Percentiles rank a stretch among this genome's conserved stretches.
phyloP scores from a whole-genome alignment of 805 yeast genomes.

The Debaryomyces prosopidis region DNA sequence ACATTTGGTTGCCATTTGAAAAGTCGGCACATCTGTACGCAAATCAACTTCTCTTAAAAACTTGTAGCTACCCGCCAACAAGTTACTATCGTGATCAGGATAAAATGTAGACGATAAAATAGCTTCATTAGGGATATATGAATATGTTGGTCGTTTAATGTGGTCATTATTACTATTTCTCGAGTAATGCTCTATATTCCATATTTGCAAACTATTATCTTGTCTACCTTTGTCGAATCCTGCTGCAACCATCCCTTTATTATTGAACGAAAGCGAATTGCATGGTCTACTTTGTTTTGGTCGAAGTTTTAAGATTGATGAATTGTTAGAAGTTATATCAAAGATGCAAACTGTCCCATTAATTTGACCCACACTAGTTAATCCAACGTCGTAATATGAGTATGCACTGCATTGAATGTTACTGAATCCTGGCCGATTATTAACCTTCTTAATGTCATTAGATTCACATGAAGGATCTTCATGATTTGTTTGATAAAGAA shows the following conservation, averaged over 20 bases:
- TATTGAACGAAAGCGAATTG: slow-evolving; percentile 70
- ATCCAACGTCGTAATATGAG: slow-evolving; percentile 54
- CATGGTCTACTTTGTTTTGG: slow-evolving; percentile 75
- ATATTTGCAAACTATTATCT: slow-evolving; percentile 73
- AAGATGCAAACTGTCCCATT: slow-evolving; percentile 67
- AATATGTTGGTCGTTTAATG: slow-evolving; percentile 51
- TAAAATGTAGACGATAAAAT: slow-evolving; percentile 68
- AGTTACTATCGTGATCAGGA: slow-evolving; percentile 51
- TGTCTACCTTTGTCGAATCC: slow-evolving; percentile 79
- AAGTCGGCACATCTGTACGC: slow-evolving; percentile 61
- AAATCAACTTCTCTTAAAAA: slow-evolving; percentile 76
- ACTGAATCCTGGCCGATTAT: slow-evolving; percentile 62
- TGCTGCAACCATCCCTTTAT: slow-evolving; percentile 64
- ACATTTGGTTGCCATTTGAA: slow-evolving; percentile 74
- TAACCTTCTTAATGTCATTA: slow-evolving; percentile 52
- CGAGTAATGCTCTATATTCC: slow-evolving; percentile 71
- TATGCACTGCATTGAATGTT: slow-evolving; percentile 67
- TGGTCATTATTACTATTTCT: slow-evolving; percentile 48
- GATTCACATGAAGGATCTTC: slow-evolving; percentile 49
- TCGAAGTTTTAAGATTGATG: slow-evolving; percentile 43
- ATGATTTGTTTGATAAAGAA: slow-evolving; percentile 56
- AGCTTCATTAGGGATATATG: slow-evolving; percentile 72
- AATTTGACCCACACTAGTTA: slow-evolving; percentile 72
- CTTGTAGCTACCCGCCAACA: slow-evolving; percentile 77
- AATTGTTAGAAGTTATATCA: slow-evolving; percentile 48